Base-by-base conservation (phyloP, 371 early-diverging fungal species). In the Fennellomyces sp. region DNA sequence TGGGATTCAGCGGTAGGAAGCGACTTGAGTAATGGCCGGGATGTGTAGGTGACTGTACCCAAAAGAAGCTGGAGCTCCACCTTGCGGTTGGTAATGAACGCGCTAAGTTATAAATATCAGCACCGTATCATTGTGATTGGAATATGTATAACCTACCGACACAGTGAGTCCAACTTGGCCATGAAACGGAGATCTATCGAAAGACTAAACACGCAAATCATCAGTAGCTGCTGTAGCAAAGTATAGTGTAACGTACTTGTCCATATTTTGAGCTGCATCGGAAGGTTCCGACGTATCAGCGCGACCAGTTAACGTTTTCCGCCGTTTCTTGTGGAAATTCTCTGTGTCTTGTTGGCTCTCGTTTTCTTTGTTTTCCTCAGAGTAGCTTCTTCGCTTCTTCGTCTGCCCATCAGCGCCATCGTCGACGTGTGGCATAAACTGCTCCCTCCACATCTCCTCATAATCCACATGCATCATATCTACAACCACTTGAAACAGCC, bases 121-220 rank as follows among this genome's bases (percentile, higher is more conserved):
- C 17, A 29, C 5, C 13, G 21, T 2, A 21, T 29, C 2, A 33
- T n/a, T 39, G 13, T 11, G 17, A 39, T n/a, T 39, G 17, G 1
- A n/a, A 39, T 39, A 39, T 39, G 1, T 39, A 1, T 41, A 27
- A 48, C 58, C 30, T 67, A 69, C 74, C 74, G 63, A 49, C 74
- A 80, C 2, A 77, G 61, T 5, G 81, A 80, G 60, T 80, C 77
- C 23, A 80, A 45, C 39, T 77, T 77, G 12, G 81, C 81, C 56
- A 80, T 65, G 19, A 73, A 77, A 2, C 74, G 72, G 48, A 80
- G 52, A 61, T 80, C 70, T 28, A 80, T 71, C 0, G 74, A 70
- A 0, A 80, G 58, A 45, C 75, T 74, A 51, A 31, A 3, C n/a
- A 19, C n/a, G 3, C 8, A 13, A 45, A n/a, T 19, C 28, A 23